Base-by-base conservation (phyloP, 208 protist genomes). In the Novymonas esmeraldas region DNA sequence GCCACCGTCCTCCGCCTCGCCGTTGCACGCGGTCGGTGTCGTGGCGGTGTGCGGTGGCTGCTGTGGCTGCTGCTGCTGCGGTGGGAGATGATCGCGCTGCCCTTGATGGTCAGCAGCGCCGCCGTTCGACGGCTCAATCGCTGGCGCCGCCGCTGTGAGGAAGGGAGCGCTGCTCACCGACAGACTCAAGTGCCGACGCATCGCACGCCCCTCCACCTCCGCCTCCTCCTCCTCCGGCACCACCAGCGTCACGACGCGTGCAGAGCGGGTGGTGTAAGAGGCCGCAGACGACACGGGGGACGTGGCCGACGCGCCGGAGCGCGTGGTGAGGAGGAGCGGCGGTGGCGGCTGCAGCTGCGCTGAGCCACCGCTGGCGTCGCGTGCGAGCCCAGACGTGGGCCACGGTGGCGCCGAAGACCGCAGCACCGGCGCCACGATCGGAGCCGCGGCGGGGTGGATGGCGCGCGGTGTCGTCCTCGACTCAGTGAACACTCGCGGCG, bases 391-490 rank as follows among this genome's bases (percentile, higher is more conserved):
- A 14, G 28, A 9, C 13, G 20, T 44, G 16, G 54, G n/a, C 20
- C 54, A 24, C 34, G 33, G 14, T 28, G 54, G 54, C 34, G 36
- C 54, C 36, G 54, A 31, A 18, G 54, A 29, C n/a, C 54, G 18
- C n/a, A 28, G 54, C n/a, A 41, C 14, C 10, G 54, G 33, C 22
- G 54, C 54, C 34, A 9, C 36, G 20, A 34, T 6, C 20, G 26
- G 33, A 20, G 51, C 28, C 16, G 54, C 24, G 44, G 54, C 24
- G 44, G 9, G 36, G 34, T 44, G 11, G 29, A 20, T 24, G 33
- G 54, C 20, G 6, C 7, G 54, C 18, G 54, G 20, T 16, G 34
- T 42, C 54, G 18, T 31, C 44, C 36, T 20, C 54, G 28, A n/a
- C 11, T 13, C 34, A 13, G 44, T 59, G 36, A 4, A n/a, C n/a